These are phyloP conservation scores for Chlamydomonas applanata DNA, from an alignment of 139 green algal genomes.

Conservation along the genomic window DNA sequence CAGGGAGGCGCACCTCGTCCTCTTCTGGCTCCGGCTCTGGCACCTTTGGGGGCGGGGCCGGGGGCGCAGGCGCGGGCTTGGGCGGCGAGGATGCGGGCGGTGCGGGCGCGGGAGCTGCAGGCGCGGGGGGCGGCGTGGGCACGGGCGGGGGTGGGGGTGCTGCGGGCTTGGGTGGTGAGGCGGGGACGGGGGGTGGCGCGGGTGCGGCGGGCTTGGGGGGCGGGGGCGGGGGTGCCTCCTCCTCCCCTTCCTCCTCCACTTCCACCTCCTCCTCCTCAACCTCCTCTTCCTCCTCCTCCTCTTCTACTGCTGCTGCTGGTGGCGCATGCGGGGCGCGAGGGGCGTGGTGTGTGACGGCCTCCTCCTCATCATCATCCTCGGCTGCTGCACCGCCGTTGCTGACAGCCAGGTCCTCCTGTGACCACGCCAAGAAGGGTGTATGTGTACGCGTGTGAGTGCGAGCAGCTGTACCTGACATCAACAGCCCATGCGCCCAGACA, in stretches of 20 bases:
- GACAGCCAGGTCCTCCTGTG: neutral
- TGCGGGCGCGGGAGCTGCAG: neutral
- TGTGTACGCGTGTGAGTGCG: neutral
- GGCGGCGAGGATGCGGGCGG: neutral
- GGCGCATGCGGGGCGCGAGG: neutral
- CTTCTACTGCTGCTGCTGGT: conserved; percentile 9
- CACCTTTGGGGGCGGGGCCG: neutral
- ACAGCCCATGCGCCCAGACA: too few relatives aligned
- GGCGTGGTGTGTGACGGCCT: neutral
- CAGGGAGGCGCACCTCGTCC: neutral
- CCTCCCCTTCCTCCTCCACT: conserved; percentile 26
- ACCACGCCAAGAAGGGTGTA: neutral
- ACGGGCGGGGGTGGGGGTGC: conserved; percentile 8
- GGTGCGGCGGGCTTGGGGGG: neutral
- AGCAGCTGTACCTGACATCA: neutral
- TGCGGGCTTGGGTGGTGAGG: neutral
- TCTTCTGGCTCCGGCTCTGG: neutral
- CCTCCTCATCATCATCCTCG: neutral
- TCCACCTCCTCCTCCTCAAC: conserved; percentile 50
- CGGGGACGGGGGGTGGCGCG: conserved; percentile 7
- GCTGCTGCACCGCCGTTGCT: neutral
- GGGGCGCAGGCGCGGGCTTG: neutral
- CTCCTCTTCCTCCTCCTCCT: conserved; percentile 20
- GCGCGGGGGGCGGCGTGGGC: neutral
- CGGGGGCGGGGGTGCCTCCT: neutral